Base-by-base conservation (phyloP, 805 yeast genomes). In the Yamadazyma kitorensis region DNA sequence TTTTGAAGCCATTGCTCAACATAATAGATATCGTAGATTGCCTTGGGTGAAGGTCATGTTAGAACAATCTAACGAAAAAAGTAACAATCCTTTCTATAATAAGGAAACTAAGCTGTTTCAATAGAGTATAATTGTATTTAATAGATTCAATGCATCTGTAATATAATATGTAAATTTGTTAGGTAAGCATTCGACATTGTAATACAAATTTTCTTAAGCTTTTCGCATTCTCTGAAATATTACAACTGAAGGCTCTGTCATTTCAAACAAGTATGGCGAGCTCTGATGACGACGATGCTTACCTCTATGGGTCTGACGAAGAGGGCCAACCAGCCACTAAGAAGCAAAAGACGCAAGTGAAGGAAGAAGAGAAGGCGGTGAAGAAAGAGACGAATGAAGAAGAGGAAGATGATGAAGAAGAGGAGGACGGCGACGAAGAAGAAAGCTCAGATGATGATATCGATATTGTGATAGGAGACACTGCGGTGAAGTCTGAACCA, bases 391-490 rank as follows among this genome's bases (percentile, higher is more conserved):
- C 59, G 3, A 73, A 60, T 3, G 68, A 61, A 3, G 72, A 64
- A 11, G 74, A 64, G 3, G 71, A 61, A 4, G 67, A 59, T 5
- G 59, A 56, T 4, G 68, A 61, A 14, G 70, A 55, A 3, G 74
- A 64, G 3, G 75, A 61, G 3, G 74, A 63, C 3, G 72, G 61
- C 6, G 68, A 61, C 6, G 74, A 65, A 9, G 72, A 59, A 5
- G 80, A 71, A 13, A 33, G 39, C 14, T 73, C 70, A 6, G 81
- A 74, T 13, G 82, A 80, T 36, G 93, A 85, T 49, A 76, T 89
- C 22, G 96, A 89, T 57, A 84, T 91, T 52, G 83, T 89, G 30
- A 83, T 89, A 16, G 74, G 72, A 6, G 69, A 64, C 10, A 42
- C 57, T 2, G 45, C 53, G n/a, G n/a, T n/a, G n/a, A n/a, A n/a